phyloP scores from a whole-genome alignment of 164 flowering plant genomes.

The Kalanchoe fedtschenkoi region DNA sequence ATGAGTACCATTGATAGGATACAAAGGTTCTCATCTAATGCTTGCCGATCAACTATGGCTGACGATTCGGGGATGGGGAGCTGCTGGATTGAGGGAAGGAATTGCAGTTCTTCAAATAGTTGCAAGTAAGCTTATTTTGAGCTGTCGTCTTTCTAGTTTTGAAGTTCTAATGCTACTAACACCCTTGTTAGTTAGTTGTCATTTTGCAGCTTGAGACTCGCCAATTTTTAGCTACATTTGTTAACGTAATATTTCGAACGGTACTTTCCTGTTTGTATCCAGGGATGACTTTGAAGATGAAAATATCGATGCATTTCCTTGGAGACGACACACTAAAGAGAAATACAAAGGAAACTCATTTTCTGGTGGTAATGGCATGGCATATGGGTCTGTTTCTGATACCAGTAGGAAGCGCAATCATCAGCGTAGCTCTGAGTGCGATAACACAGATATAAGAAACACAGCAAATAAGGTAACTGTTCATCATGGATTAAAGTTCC shows the following conservation, averaged over 20 bases:
- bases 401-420: constrained; percentile 22
- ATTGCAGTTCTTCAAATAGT: constrained; percentile 72
- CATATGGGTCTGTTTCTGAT: constrained; percentile 22
- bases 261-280: constrained; percentile 14
- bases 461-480: constrained; percentile 44
- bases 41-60: constrained; percentile 50
- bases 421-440: constrained; percentile 29
- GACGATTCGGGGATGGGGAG: constrained; percentile 62
- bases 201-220: neutral
- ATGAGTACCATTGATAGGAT: constrained; percentile 53
- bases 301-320: constrained; percentile 36
- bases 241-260: neutral
- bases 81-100: constrained; percentile 72
- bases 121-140: constrained; percentile 42
- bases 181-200: neutral
- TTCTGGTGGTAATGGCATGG: constrained; percentile 20
- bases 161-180: neutral
- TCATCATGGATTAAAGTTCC: neutral
- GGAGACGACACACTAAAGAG: constrained; percentile 43
- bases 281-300: constrained; percentile 54
- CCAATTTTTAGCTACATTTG: neutral
- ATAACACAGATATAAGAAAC: constrained; percentile 20
- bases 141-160: neutral
- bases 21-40: constrained; percentile 54
- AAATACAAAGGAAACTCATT: constrained; percentile 21